Conservation (phyloP, 225 moss, liverwort and hornwort species). For the Sphagnum contortum region DNA sequence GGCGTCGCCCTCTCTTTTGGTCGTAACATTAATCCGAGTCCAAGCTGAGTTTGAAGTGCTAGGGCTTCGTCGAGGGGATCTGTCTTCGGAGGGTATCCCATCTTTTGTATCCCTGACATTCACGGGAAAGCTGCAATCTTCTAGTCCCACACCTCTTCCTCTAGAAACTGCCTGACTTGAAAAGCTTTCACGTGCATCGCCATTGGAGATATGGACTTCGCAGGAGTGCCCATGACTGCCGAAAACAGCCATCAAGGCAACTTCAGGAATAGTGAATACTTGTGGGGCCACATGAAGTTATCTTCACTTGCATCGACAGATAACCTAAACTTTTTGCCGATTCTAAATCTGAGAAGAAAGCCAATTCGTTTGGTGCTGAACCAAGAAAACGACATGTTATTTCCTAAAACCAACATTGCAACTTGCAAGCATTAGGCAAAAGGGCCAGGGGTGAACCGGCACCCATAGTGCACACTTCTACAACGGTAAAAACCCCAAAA, state of each 20-base stretch:
- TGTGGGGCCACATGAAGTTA: neutral
- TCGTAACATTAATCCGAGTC: slow-evolving; percentile 15
- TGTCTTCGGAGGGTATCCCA: slow-evolving; percentile 23
- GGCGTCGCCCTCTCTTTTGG: slow-evolving; percentile 42
- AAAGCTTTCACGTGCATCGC: slow-evolving; percentile 24
- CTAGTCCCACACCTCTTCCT: slow-evolving; percentile 20
- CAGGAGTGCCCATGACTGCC: slow-evolving; percentile 54
- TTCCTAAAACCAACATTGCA: no score
- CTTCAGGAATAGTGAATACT: no score
- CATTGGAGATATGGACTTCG: slow-evolving; percentile 27
- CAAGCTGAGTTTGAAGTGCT: slow-evolving; percentile 3
- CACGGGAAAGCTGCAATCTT: slow-evolving; percentile 14
- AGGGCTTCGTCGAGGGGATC: slow-evolving; percentile 2
- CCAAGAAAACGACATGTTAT: no score
- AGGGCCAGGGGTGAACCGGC: no score
- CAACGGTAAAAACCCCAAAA: no score
- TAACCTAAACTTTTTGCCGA: neutral
- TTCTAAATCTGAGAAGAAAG: neutral
- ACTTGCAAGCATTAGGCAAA: no score
- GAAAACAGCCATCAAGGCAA: slow-evolving; percentile 4
- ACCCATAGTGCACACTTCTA: no score
- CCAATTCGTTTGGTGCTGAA: no score
- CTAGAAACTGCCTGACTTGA: slow-evolving; percentile 18
- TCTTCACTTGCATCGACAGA: neutral
- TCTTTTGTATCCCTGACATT: slow-evolving; percentile 17